phyloP scores from a whole-genome alignment of 1,139 yeast genomes.

The Sugiyamaella sp. region DNA sequence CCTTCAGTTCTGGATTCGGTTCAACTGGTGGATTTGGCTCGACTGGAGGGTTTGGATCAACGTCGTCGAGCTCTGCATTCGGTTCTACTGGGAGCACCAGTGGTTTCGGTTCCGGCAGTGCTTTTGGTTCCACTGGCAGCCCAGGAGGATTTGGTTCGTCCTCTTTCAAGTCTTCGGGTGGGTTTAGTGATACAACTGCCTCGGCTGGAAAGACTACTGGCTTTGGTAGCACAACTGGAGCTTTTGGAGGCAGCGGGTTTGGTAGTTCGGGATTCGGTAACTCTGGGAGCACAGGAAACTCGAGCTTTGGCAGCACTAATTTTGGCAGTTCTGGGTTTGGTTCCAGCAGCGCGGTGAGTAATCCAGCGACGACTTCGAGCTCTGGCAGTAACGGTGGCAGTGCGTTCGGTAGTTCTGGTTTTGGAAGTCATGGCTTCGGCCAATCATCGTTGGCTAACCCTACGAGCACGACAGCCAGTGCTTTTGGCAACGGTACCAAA shows the following conservation, averaged over 20 bases:
- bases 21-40: constrained; percentile 23
- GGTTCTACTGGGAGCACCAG: constrained; percentile 21
- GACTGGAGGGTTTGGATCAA: constrained; percentile 20
- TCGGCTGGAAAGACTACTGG: constrained; percentile 32
- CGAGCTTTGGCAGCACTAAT: neutral
- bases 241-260: constrained; percentile 6
- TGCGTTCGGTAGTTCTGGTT: constrained; percentile 22
- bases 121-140: constrained; percentile 22
- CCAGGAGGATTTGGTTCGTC: constrained; percentile 18
- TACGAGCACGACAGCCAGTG: constrained; percentile 8
- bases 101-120: constrained; percentile 24
- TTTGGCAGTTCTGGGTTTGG: neutral
- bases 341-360: neutral
- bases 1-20: neutral
- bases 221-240: constrained; percentile 22
- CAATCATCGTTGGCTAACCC: constrained; percentile 18
- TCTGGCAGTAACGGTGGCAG: constrained; percentile 6
- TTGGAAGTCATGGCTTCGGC: constrained; percentile 31
- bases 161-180: constrained; percentile 25
- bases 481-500: constrained; percentile 7
- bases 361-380: neutral
- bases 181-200: constrained; percentile 18
- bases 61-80: constrained; percentile 17
- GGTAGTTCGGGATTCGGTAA: constrained; percentile 27
- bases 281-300: too few relatives aligned